Evolutionary conservation across 495 filamentous ascomycete species (phyloP).

Genomic region (Pseudoneurospora amorphoporcata): DNA sequence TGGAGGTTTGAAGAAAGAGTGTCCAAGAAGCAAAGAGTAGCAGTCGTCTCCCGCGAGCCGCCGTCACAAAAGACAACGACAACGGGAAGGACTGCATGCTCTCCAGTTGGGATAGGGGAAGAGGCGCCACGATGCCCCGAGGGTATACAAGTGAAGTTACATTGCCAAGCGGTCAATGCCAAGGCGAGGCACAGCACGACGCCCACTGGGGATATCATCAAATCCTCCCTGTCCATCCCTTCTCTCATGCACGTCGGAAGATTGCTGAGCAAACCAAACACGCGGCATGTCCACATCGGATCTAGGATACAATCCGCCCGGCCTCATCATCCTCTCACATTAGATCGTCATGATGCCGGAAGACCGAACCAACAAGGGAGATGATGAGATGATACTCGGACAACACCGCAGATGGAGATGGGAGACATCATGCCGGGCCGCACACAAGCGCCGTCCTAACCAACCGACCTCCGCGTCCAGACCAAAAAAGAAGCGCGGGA

Average conservation of each 20-base stretch:
- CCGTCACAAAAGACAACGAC: background rate
- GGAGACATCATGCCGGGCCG: background rate
- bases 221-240: background rate
- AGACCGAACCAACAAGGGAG: background rate
- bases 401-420: background rate
- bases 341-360: background rate
- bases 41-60: background rate
- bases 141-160: background rate
- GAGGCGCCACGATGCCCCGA: background rate
- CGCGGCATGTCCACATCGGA: background rate
- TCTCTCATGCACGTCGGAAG: background rate
- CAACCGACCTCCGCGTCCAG: background rate
- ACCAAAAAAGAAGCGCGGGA: background rate
- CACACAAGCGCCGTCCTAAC: background rate
- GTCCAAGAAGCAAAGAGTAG: background rate
- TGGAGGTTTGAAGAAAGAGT: background rate
- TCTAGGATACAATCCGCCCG: background rate
- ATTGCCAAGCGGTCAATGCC: background rate
- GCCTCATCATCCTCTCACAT: background rate
- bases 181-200: background rate
- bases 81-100: background rate
- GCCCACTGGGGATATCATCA: background rate
- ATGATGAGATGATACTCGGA: background rate
- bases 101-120: background rate
- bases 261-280: background rate